A percentile compares a stretch with the other conserved stretches of the same genome.
phyloP scores from a whole-genome alignment of 2,329 filamentous ascomycete genomes.

The Metarhizium humberi region DNA sequence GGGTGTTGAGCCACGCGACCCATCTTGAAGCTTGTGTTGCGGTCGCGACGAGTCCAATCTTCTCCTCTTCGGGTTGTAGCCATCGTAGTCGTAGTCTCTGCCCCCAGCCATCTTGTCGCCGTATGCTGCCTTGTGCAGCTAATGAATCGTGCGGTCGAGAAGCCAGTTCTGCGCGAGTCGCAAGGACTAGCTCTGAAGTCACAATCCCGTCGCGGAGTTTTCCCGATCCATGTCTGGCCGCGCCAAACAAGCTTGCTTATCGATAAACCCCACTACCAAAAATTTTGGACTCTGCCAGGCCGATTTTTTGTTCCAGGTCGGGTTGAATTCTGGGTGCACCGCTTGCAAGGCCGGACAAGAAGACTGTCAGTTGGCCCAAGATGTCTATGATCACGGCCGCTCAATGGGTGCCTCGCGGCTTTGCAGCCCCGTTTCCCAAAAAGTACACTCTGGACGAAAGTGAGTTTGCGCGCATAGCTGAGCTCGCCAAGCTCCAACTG shows the following conservation, averaged over 20 bases:
- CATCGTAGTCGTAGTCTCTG: constrained; percentile 27
- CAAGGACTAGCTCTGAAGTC: not conserved
- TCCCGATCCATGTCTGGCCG: constrained; percentile 7
- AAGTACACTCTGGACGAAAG: constrained; percentile 69
- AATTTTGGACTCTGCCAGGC: constrained; percentile 18
- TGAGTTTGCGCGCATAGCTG: constrained; percentile 67
- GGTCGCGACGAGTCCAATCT: constrained; percentile 24
- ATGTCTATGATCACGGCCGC: constrained; percentile 72
- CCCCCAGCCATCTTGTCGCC: constrained; percentile 23
- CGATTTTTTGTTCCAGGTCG: not conserved
- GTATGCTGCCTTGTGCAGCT: not conserved
- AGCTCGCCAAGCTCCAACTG: constrained; percentile 67
- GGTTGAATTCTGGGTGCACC: not conserved
- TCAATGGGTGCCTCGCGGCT: constrained; percentile 67
- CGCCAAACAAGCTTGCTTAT: constrained; percentile 18
- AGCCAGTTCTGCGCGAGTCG: not conserved
- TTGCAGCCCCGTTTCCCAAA: constrained; percentile 64
- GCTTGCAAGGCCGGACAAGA: not conserved
- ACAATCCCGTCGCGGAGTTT: constrained; percentile 13
- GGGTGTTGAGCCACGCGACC: constrained; percentile 24
- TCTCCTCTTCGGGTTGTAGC: constrained; percentile 29
- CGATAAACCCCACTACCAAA: constrained; percentile 30
- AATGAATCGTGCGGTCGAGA: not conserved
- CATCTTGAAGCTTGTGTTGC: constrained; percentile 20
- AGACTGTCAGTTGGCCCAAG: not conserved